Evolutionary conservation across 164 flowering plant species (phyloP), one percentile per base, ranked within the genome.

Genomic region (Kingdonia uniflora): DNA sequence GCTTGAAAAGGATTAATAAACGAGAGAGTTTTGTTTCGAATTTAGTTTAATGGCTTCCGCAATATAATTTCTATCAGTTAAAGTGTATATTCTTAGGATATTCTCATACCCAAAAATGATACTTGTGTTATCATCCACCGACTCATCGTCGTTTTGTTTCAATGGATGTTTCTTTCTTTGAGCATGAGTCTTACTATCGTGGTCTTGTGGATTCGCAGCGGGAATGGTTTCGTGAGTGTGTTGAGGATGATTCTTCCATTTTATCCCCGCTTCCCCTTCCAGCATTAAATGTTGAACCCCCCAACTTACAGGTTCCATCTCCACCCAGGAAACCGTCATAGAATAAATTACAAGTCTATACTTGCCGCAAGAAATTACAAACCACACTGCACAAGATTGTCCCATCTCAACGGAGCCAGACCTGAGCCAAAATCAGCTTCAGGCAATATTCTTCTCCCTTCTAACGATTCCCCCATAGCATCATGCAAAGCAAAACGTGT

Each of bases 141-240:
- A 48, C 11, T 2, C 22, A 23, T 10, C 19, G 33, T 6, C 24
- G 5, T 17, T 51, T 51, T 35, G 41, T 35, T 3, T 8, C 42
- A 1, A 26, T 26, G 19, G 54, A 51, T 33, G 54, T 51, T 8
- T 26, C 42, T 17, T 33, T 51, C 19, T 51, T 37, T 17, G 40
- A 29, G 25, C 17, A 29, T 5, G 17, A 26, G 24, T 13, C 42
- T 5, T 48, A 12, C 20, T 48, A 11, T 24, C 6, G 4, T 3
- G 35, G 35, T 3, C 5, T 16, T 1, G 4, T 11, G 0, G 20
- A 21, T 23, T 48, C 24, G 1, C 23, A 11, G 16, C 11, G 25
- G 54, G 41, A 39, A 13, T 20, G 35, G 40, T 14, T 10, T 26
- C 11, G 6, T 13, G 11, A 24, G 22, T 29, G 2, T 3, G 23